A percentile compares a stretch with the other conserved stretches of the same genome.
Conservation (phyloP, 2,329 filamentous ascomycete genomes). For the Endothia cerciana region DNA sequence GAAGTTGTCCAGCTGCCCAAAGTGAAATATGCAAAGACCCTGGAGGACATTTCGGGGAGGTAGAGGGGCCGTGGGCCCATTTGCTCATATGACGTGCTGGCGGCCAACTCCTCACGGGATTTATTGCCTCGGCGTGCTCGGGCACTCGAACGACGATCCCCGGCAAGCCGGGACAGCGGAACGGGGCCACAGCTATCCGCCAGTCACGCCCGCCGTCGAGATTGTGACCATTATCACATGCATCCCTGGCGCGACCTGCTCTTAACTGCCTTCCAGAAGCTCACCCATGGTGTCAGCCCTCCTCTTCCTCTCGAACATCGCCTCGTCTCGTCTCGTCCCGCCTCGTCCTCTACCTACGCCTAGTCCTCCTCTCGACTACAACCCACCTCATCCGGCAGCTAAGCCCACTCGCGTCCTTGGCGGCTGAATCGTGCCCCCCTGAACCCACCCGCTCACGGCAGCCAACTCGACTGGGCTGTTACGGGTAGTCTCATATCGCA, state of each 20-base stretch:
- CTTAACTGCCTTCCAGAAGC: not conserved
- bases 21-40: not conserved
- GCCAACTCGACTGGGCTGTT: no score
- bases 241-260: not conserved
- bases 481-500: not conserved
- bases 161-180: not conserved
- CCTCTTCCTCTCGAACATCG: no score
- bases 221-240: conserved; percentile 16
- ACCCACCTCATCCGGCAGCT: conserved; percentile 2
- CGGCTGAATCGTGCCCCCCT: not conserved
- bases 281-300: no score
- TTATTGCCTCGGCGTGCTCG: conserved; percentile 19
- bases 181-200: not conserved
- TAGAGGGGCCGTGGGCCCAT: not conserved
- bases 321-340: no score
- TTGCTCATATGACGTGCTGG: conserved; percentile 24
- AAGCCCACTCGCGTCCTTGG: not conserved
- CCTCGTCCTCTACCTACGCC: not conserved
- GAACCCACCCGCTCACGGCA: not conserved
- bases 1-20: not conserved
- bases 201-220: not conserved
- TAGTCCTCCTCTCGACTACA: not conserved
- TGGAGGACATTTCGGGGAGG: conserved; percentile 3
- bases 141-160: conserved; percentile 7
- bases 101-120: not conserved